These are phyloP conservation scores for Polysphondylium violaceum DNA, from an alignment of 78 protist species.

Conservation along the genomic window DNA sequence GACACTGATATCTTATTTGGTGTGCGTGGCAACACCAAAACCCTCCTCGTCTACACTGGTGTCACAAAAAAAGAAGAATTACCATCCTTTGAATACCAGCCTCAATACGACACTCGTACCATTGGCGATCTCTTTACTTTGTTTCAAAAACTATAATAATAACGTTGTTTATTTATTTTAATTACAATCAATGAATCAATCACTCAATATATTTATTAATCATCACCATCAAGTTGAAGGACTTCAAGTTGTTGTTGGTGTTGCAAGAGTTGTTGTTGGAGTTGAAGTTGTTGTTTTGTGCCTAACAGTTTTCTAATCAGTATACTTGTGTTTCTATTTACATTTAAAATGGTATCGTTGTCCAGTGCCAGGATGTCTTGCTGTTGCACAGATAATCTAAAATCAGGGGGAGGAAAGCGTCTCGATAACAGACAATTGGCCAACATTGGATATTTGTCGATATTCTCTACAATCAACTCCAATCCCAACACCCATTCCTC, in stretches of 20 bases:
- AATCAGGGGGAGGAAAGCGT: conserved; percentile 36
- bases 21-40: conserved; percentile 3
- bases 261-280: too few relatives aligned
- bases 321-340: conserved; percentile 19
- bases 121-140: too few relatives aligned
- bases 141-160: too few relatives aligned
- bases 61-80: not conserved
- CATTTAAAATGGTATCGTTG: not conserved
- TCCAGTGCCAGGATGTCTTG: not conserved
- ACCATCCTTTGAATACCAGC: too few relatives aligned
- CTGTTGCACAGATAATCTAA: not conserved
- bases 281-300: too few relatives aligned
- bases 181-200: too few relatives aligned
- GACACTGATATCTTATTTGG: conserved; percentile 70
- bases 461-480: not conserved
- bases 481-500: not conserved
- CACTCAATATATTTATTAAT: too few relatives aligned
- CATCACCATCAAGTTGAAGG: too few relatives aligned
- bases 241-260: too few relatives aligned
- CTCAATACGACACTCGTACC: too few relatives aligned
- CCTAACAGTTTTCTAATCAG: conserved; percentile 10
- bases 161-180: too few relatives aligned
- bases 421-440: not conserved
- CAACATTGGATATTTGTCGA: not conserved
- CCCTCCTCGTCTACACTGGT: conserved; percentile 54